Base-by-base conservation (phyloP, 306 rosid species). In the Luffa aegyptiaca region DNA sequence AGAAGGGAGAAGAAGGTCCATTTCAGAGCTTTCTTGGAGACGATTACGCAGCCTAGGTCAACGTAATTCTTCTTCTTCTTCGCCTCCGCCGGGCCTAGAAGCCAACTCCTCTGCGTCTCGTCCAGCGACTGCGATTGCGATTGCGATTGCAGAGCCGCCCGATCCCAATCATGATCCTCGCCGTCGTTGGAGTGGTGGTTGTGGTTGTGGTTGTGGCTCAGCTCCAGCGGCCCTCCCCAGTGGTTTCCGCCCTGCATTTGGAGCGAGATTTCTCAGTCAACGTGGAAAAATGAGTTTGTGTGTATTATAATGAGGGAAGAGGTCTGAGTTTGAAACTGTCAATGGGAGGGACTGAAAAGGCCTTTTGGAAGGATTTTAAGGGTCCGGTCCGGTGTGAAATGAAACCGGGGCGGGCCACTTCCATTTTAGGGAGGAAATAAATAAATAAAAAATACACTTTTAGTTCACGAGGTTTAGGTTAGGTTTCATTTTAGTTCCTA, bases 161-260 rank as follows among this genome's bases (percentile, higher is more conserved):
- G 82, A 55, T 90, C 92, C 88, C 90, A 86, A 71, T 51, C 74
- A 6, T 10, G 44, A 52, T 85, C 75, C 4, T 35, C 9, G 12
- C 37, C 42, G 31, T 6, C 69, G 69, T 81, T 86, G 31, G 31
- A 26, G 31, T 26, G 31, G 3, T 63, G 76, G 21, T 49, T 48
- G 58, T 12, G 33, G 2, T 81, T 86, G 3, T 63, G 76, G 21
- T 31, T 48, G 58, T 12, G 33, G 2, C 20, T 57, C 48, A 88
- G 26, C 36, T 90, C 90, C 36, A 86, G 82, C 0, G 90, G 83
- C 3, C 94, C 94, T 87, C 90, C 94, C 94, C 92, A 90, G 5
- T 85, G 80, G 75, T 88, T 88, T 17, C 84, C 84, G 18, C 88
- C 57, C 59, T 88, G 88, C 92, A 90, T 87, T n/a, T 26, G 31